Conservation (phyloP, 805 yeast species). For the Wickerhamiella brachini region DNA sequence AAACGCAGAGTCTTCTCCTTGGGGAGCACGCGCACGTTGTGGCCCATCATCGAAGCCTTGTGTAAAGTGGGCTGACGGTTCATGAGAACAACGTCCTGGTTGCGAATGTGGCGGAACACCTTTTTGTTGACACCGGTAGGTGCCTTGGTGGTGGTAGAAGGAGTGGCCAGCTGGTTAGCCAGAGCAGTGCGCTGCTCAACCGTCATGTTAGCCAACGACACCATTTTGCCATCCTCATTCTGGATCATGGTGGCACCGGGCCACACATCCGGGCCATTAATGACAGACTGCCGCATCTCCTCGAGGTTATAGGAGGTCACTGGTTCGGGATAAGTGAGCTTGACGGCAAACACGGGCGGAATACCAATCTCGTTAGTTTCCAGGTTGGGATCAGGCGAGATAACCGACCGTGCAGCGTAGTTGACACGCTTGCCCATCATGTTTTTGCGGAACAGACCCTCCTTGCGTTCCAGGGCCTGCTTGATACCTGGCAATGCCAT, state of each 20-base stretch:
- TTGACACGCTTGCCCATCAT: conserved; percentile 99
- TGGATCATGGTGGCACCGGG: conserved; percentile 97
- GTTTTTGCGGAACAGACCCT: conserved; percentile 94
- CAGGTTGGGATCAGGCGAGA: conserved; percentile 96
- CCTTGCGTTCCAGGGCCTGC: conserved; percentile 96
- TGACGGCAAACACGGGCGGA: conserved; percentile 95
- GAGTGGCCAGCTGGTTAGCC: conserved; percentile 89
- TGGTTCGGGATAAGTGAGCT: conserved; percentile 95
- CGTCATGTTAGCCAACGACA: conserved; percentile 78
- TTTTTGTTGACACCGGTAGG: conserved; percentile 52
- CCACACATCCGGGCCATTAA: conserved; percentile 96
- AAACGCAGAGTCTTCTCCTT: conserved; percentile 93
- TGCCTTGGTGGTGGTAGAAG: conserved; percentile 31
- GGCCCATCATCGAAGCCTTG: conserved; percentile 99
- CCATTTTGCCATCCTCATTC: conserved; percentile 81
- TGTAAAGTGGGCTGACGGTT: conserved; percentile 98
- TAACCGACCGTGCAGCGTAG: conserved; percentile 97
- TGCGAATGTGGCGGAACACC: conserved; percentile 86
- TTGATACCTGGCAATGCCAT: conserved; percentile 88
- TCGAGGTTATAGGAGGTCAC: conserved; percentile 86
- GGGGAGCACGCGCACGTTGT: conserved; percentile 89
- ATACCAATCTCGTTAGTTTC: conserved; percentile 98
- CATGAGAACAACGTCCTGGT: conserved; percentile 93
- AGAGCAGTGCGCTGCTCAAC: conserved; percentile 86
- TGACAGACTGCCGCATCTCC: conserved; percentile 84